These are phyloP conservation scores for Basipetospora chlamydospora DNA, from an alignment of 2,329 filamentous ascomycete species.

Conservation along the genomic window DNA sequence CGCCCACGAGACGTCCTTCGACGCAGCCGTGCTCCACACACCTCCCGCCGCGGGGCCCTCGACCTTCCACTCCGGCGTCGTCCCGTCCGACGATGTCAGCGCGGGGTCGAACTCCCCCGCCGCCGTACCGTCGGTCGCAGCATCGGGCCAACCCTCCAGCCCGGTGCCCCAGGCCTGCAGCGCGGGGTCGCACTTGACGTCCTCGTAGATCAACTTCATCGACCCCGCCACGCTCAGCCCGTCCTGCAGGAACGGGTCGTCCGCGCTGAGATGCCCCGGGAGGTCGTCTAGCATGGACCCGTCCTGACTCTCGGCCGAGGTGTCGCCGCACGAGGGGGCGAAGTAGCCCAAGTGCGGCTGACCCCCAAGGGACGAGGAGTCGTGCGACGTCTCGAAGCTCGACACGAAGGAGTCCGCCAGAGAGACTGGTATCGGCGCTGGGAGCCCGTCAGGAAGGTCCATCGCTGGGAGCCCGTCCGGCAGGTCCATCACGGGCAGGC, in stretches of 20 bases:
- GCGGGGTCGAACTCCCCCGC: slow-evolving; percentile 9
- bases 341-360: slow-evolving; percentile 18
- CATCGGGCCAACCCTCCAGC: slow-evolving; percentile 22
- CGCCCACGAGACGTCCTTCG: slow-evolving; percentile 17
- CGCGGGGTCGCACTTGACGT: slow-evolving; percentile 15
- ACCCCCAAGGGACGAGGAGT: no score
- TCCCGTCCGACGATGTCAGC: slow-evolving; percentile 13
- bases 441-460: slow-evolving; percentile 25
- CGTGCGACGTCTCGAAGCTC: slow-evolving; percentile 27
- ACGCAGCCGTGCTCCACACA: slow-evolving; percentile 8
- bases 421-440: slow-evolving; percentile 41
- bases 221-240: slow-evolving; percentile 18
- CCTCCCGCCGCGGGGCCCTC: slow-evolving; percentile 11
- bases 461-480: slow-evolving; percentile 34
- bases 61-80: neutral
- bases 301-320: slow-evolving; percentile 11
- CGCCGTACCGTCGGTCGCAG: no score
- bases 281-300: slow-evolving; percentile 18
- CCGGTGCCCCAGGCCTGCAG: slow-evolving; percentile 24
- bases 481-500: neutral
- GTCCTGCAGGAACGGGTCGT: slow-evolving; percentile 17
- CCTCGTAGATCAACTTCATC: slow-evolving; percentile 20
- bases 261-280: no score
- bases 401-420: slow-evolving; percentile 31
- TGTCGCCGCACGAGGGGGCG: slow-evolving; percentile 15